Conservation (phyloP, 139 green algal species). For the Chlorella ohadii region DNA sequence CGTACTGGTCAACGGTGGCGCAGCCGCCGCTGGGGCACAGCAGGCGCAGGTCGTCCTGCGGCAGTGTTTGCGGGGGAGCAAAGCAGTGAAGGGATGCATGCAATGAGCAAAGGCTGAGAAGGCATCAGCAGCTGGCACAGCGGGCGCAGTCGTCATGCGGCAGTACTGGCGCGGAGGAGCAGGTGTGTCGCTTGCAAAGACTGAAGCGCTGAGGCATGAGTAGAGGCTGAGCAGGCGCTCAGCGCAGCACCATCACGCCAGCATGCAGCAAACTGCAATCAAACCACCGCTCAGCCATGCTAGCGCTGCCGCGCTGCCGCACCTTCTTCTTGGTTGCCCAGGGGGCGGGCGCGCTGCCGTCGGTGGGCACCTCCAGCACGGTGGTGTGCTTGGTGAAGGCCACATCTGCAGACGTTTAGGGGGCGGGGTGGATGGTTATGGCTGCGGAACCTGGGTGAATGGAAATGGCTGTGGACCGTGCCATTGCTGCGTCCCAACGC, state of each 20-base stretch:
- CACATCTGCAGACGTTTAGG: slow-evolving; percentile 36
- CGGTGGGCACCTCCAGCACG: slow-evolving; percentile 17
- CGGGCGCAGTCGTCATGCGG: too few species aligned
- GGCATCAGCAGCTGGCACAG: neutral
- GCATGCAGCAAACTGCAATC: too few species aligned
- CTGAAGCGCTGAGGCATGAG: too few species aligned
- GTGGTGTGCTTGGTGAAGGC: slow-evolving; percentile 60
- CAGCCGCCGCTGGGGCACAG: slow-evolving; percentile 46
- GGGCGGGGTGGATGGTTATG: too few species aligned
- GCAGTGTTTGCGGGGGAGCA: neutral
- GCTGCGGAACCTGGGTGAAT: too few species aligned
- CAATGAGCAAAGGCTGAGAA: neutral
- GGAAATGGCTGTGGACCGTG: too few species aligned
- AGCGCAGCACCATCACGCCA: too few species aligned
- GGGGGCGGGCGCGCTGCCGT: slow-evolving; percentile 10
- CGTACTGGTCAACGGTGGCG: slow-evolving; percentile 23
- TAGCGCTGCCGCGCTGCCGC: neutral
- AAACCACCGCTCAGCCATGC: too few species aligned
- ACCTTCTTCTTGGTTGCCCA: slow-evolving; percentile 38
- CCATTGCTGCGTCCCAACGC: neutral
- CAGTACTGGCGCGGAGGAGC: too few species aligned
- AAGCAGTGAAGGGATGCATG: too few species aligned
- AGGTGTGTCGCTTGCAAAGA: too few species aligned
- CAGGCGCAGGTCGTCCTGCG: slow-evolving; percentile 35
- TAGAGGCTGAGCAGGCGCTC: neutral